These are phyloP conservation scores for Ophiostoma pallidulum DNA, from an alignment of 2,329 filamentous ascomycete species.

Conservation along the genomic window DNA sequence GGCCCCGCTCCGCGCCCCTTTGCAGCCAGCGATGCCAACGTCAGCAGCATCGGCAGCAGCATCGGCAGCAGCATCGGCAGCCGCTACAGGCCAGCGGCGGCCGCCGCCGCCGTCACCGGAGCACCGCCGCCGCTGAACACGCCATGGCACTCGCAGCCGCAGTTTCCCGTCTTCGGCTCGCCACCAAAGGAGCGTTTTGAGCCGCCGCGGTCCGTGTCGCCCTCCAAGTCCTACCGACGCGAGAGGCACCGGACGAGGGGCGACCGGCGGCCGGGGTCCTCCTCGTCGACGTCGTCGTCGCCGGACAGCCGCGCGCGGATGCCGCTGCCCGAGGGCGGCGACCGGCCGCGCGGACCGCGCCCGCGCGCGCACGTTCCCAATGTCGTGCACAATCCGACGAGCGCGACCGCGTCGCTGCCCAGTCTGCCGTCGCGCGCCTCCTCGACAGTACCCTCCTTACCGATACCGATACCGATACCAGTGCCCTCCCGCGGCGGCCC, in stretches of 20 bases:
- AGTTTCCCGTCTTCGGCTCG: constrained; percentile 8
- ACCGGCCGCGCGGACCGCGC: constrained; percentile 16
- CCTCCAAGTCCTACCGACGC: background rate
- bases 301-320: constrained; percentile 17
- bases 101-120: constrained; percentile 28
- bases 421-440: too few species aligned
- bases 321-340: too few species aligned
- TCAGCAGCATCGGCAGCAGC: too few species aligned
- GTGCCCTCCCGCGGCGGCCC: background rate
- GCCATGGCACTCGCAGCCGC: constrained; percentile 18
- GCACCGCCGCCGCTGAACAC: constrained; percentile 27
- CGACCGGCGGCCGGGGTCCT: constrained; percentile 20
- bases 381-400: constrained; percentile 17
- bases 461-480: constrained; percentile 4
- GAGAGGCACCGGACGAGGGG: constrained; percentile 16
- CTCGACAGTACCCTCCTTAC: too few species aligned
- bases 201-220: background rate
- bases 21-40: constrained; percentile 14
- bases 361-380: constrained; percentile 23
- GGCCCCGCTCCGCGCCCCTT: constrained; percentile 12
- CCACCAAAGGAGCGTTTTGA: constrained; percentile 1
- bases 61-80: background rate
- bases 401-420: background rate
- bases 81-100: constrained; percentile 27
- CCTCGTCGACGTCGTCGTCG: constrained; percentile 24